Evolutionary conservation across 208 protist species (phyloP), one percentile per base, ranked within the genome.

Genomic region (Trypanosoma caninum): DNA sequence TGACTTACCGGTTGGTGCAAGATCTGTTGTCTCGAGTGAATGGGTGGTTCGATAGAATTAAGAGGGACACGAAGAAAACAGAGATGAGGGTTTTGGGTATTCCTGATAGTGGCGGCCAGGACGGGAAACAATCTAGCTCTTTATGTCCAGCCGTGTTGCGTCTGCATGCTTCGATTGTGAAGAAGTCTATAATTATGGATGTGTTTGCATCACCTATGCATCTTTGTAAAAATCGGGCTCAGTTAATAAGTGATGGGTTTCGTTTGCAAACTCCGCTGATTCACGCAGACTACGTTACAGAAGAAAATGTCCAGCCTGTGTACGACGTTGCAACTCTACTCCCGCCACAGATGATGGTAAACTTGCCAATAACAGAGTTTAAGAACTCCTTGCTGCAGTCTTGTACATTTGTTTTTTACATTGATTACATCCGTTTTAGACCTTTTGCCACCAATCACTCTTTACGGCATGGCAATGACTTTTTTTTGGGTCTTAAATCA

Each of bases 371-470:
- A 38, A 42, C 25, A 4, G 52, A 61, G 16, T 22, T 16, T 6
- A 40, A 42, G 22, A 11, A n/a, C 0, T 16, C 20, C n/a, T 34
- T 50, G 7, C 23, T 38, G 30, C 28, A 30, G 5, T 44, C 65
- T 20, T 66, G 65, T 25, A 82, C 81, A 5, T 87, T 81, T 66
- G 69, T 82, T 22, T 70, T 92, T 35, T 80, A 92, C 61, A 70
- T 92, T 42, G 80, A 89, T 57, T 92, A 89, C 62, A 58, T 92
- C 5, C 85, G 85, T 38, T 81, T 92, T 53, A 70, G 78, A 28
- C 81, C 85, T 0, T 58, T 64, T 22, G 41, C 16, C 16, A n/a
- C 14, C 20, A 6, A 23, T 28, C n/a, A n/a, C n/a, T 3, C 16
- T 25, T 37, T 18, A 18, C 46, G 18, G 30, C 48, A 46, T 54